These are phyloP conservation scores for Galerina marginata DNA, from an alignment of 768 basidiomycete species.

Conservation along the genomic window DNA sequence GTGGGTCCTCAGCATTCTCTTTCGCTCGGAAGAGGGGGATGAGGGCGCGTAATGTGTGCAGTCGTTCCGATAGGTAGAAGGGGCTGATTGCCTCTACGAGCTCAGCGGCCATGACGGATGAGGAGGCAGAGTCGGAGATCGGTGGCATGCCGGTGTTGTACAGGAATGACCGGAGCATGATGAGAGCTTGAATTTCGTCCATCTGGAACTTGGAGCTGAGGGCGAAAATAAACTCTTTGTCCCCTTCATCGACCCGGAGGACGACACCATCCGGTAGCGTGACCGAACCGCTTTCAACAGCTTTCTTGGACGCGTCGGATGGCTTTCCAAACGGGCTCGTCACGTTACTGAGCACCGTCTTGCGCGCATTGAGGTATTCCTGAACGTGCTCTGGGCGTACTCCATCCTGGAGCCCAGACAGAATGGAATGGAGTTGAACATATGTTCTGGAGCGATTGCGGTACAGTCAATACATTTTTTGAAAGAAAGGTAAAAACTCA, in stretches of 20 bases:
- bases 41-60: conserved; percentile 70
- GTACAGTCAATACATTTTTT: neutral
- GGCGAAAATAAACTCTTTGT: conserved; percentile 67
- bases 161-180: conserved; percentile 77
- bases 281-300: conserved; percentile 70
- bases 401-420: conserved; percentile 59
- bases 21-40: conserved; percentile 78
- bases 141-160: conserved; percentile 77
- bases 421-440: conserved; percentile 57
- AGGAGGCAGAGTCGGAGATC: conserved; percentile 42
- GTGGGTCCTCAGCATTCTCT: conserved; percentile 58
- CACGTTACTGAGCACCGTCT: conserved; percentile 59
- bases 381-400: conserved; percentile 61
- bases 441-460: conserved; percentile 54
- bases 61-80: conserved; percentile 83
- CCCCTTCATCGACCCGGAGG: conserved; percentile 66
- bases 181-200: conserved; percentile 80
- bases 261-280: conserved; percentile 69
- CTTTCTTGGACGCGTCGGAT: conserved; percentile 66
- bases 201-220: conserved; percentile 77
- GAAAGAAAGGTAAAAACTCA: conserved; percentile 37
- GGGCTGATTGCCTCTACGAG: conserved; percentile 74
- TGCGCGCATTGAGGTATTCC: conserved; percentile 62
- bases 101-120: conserved; percentile 53
- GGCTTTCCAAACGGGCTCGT: conserved; percentile 74